These are phyloP conservation scores for Yamadazyma tumulicola DNA, from an alignment of 805 yeast species.

Conservation along the genomic window DNA sequence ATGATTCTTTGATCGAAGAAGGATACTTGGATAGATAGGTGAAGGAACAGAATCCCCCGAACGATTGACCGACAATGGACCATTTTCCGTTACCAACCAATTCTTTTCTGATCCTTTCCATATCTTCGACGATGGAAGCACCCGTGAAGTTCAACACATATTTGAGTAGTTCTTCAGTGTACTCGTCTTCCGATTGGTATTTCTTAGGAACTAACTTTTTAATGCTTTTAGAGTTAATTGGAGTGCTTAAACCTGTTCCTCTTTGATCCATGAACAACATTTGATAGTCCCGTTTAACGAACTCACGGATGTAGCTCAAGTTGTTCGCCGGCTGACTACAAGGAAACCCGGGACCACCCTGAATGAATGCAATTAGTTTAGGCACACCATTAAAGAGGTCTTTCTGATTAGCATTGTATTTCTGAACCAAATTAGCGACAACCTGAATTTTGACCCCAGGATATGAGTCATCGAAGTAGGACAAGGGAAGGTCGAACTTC, in stretches of 20 bases:
- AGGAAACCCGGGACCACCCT: conserved; percentile 57
- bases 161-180: conserved; percentile 26
- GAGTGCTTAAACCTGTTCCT: conserved; percentile 57
- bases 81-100: conserved; percentile 40
- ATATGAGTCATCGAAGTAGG: conserved; percentile 9
- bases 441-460: conserved; percentile 15
- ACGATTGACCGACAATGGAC: conserved; percentile 55
- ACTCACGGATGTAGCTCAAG: conserved; percentile 21
- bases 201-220: conserved; percentile 12
- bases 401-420: conserved; percentile 16
- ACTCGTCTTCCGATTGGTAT: conserved; percentile 15
- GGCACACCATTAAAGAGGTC: conserved; percentile 25
- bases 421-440: conserved; percentile 33
- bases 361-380: conserved; percentile 41
- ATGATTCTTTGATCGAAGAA: conserved; percentile 36
- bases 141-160: conserved; percentile 48
- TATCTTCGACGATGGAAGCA: conserved; percentile 49
- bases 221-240: conserved; percentile 36
- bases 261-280: conserved; percentile 52
- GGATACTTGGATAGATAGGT: conserved; percentile 49
- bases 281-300: conserved; percentile 40
- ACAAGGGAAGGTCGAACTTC: conserved; percentile 21
- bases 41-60: conserved; percentile 51
- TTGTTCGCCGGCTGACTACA: conserved; percentile 36
- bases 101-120: conserved; percentile 41